phyloP scores from a whole-genome alignment of 129 eudicot species.

The Glebionis coronaria region DNA sequence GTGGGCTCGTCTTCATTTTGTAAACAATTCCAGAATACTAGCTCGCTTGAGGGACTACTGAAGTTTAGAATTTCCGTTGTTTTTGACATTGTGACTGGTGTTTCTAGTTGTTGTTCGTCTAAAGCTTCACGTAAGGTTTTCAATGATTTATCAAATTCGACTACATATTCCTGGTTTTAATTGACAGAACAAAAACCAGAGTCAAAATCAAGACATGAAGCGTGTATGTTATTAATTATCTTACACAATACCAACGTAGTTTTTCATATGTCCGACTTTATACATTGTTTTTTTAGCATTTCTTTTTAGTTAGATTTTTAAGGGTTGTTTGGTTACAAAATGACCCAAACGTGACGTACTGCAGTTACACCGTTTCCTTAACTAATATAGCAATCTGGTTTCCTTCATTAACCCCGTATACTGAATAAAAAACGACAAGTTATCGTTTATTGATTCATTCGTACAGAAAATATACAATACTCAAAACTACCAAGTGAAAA shows the following conservation, averaged over 20 bases:
- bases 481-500: neutral
- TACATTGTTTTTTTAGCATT: too few relatives aligned
- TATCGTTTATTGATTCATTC: too few relatives aligned
- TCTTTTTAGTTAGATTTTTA: too few relatives aligned
- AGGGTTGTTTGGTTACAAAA: too few relatives aligned
- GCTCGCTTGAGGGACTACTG: slow-evolving; percentile 29
- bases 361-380: too few relatives aligned
- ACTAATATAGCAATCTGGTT: too few relatives aligned
- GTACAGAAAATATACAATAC: too few relatives aligned
- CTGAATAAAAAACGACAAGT: too few relatives aligned
- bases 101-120: slow-evolving; percentile 32
- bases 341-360: too few relatives aligned
- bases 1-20: slow-evolving; percentile 28
- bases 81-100: slow-evolving; percentile 21
- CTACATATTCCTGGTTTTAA: slow-evolving; percentile 39
- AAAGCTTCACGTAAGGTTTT: slow-evolving; percentile 22
- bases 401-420: too few relatives aligned
- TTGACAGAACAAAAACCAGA: neutral
- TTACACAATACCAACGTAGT: too few relatives aligned
- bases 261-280: too few relatives aligned
- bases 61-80: slow-evolving; percentile 19
- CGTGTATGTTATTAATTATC: neutral
- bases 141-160: slow-evolving; percentile 31
- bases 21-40: slow-evolving; percentile 35
- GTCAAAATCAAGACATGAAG: neutral